These are phyloP conservation scores for Cucurbita argyrosperma DNA, from an alignment of 306 rosid species.

Conservation along the genomic window DNA sequence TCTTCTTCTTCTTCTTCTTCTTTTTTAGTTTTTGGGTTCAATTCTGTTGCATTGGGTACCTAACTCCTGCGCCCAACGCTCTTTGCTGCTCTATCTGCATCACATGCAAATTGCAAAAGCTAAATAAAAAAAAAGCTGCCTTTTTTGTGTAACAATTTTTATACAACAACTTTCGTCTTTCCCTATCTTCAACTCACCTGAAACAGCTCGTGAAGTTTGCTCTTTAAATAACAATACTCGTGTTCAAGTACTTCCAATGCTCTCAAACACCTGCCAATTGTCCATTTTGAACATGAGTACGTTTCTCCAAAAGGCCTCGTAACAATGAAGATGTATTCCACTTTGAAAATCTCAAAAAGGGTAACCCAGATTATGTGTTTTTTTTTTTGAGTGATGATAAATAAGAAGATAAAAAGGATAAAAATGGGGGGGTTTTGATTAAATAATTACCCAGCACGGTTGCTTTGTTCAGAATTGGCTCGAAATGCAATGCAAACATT, in stretches of 20 bases:
- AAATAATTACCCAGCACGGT: conserved; percentile 51
- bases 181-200: conserved; percentile 30
- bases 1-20: not conserved
- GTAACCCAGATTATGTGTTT: not conserved
- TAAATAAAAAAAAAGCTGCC: not conserved
- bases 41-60: conserved; percentile 56
- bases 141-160: not conserved
- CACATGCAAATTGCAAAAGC: not conserved
- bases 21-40: not conserved
- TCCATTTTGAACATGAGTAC: too few relatives aligned
- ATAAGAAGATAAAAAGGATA: not conserved
- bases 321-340: too few relatives aligned
- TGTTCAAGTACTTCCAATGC: conserved; percentile 82
- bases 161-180: not conserved
- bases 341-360: not conserved
- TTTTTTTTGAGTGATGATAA: not conserved
- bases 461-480: conserved; percentile 59
- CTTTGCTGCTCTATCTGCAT: conserved; percentile 73
- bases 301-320: too few relatives aligned
- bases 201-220: conserved; percentile 78
- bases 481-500: conserved; percentile 89
- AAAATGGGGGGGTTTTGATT: not conserved
- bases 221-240: conserved; percentile 87
- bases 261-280: conserved; percentile 50
- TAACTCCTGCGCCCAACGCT: conserved; percentile 69